These are phyloP conservation scores for Colletotrichum sp. DNA, from an alignment of 2,329 filamentous ascomycete species.

Conservation along the genomic window DNA sequence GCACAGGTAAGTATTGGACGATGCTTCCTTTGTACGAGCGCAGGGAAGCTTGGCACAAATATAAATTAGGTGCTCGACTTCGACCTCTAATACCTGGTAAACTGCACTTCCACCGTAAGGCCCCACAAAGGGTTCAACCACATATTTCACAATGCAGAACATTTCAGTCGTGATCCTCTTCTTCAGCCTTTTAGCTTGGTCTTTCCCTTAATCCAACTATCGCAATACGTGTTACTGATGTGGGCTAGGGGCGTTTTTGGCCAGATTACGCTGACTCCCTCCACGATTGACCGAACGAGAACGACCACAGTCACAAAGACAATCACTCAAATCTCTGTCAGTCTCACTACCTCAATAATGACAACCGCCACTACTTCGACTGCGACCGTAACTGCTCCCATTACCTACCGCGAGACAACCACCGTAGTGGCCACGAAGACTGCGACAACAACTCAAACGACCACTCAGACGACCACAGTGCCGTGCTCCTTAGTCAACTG, in stretches of 20 bases:
- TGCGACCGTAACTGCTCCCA: not conserved
- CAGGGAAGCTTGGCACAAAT: not conserved
- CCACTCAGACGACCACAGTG: not conserved
- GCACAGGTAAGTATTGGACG: not conserved
- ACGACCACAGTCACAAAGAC: not conserved
- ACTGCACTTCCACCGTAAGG: not conserved
- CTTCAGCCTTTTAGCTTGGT: not conserved
- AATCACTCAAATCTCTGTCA: not conserved
- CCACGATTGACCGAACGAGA: not conserved
- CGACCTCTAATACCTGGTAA: not conserved
- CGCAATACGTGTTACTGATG: not conserved
- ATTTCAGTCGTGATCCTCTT: not conserved
- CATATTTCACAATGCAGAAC: not conserved
- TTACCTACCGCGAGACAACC: not conserved
- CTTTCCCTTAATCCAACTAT: not conserved
- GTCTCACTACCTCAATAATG: not conserved
- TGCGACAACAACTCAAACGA: not conserved
- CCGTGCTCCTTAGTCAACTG: conserved; percentile 23
- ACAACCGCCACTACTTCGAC: not conserved
- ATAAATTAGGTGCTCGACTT: not conserved
- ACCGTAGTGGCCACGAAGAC: not conserved
- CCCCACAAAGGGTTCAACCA: not conserved
- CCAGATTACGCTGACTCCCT: conserved; percentile 7
- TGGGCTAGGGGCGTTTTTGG: not conserved
- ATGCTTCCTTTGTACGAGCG: not conserved